phyloP scores from a whole-genome alignment of 1,139 yeast genomes.

The Hemisphaericaspora lyxosophila region DNA sequence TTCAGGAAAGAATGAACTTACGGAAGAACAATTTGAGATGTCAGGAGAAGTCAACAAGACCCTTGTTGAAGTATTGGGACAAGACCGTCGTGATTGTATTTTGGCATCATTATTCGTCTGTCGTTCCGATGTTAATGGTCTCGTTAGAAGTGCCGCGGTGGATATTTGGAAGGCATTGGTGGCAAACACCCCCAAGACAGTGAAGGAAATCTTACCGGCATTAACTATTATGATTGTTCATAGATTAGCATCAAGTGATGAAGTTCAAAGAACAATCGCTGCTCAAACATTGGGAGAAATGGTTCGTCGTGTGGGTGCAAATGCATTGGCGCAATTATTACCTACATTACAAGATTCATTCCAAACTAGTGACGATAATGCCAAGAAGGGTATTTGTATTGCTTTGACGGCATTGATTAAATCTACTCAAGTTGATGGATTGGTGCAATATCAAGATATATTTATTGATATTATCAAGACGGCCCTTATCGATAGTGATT shows the following conservation, averaged over 20 bases:
- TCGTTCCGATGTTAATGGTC: slow-evolving; percentile 86
- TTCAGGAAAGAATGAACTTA: slow-evolving; percentile 63
- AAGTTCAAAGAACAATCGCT: slow-evolving; percentile 79
- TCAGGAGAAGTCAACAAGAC: slow-evolving; percentile 64
- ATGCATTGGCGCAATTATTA: slow-evolving; percentile 77
- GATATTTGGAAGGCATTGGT: slow-evolving; percentile 98
- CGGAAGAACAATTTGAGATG: slow-evolving; percentile 59
- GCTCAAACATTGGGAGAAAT: slow-evolving; percentile 94
- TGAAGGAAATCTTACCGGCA: slow-evolving; percentile 86
- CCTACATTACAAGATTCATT: slow-evolving; percentile 80
- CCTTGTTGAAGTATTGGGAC: slow-evolving; percentile 78
- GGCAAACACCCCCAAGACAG: slow-evolving; percentile 93
- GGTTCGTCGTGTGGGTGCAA: slow-evolving; percentile 92
- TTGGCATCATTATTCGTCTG: slow-evolving; percentile 84
- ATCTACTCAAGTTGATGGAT: slow-evolving; percentile 65
- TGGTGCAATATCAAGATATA: slow-evolving; percentile 63
- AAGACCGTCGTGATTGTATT: slow-evolving; percentile 83
- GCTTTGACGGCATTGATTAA: slow-evolving; percentile 84
- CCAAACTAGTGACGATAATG: slow-evolving; percentile 64
- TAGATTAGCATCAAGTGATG: slow-evolving; percentile 78
- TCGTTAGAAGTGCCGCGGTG: slow-evolving; percentile 87
- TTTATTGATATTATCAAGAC: slow-evolving; percentile 75
- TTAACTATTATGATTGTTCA: slow-evolving; percentile 78
- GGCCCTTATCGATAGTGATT: slow-evolving; percentile 73
- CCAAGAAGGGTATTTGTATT: slow-evolving; percentile 94